Percentiles rank a stretch among this genome's conserved stretches.
Conservation (phyloP, 1,139 yeast genomes). For the Candida freyschussii region DNA sequence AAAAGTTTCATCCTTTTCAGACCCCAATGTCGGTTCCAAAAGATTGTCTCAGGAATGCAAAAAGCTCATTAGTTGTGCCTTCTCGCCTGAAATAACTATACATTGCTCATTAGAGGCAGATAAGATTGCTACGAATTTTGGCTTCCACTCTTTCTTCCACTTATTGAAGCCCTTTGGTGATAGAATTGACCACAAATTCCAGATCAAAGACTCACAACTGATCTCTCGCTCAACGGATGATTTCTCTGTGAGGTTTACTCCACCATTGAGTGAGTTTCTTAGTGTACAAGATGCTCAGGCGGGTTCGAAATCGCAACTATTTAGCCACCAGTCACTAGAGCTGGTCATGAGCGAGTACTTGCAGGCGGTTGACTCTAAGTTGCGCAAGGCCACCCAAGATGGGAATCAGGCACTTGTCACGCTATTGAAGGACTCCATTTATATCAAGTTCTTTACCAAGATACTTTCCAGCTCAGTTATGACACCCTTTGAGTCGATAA, state of each 20-base stretch:
- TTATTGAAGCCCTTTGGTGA: conserved; percentile 40
- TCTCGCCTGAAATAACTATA: conserved; percentile 55
- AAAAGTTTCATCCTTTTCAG: conserved; percentile 1
- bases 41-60: conserved; percentile 25
- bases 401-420: conserved; percentile 21
- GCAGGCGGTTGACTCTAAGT: conserved; percentile 31
- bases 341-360: conserved; percentile 29
- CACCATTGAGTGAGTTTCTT: conserved; percentile 37
- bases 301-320: conserved; percentile 23
- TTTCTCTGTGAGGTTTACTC: conserved; percentile 41
- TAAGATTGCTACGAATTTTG: conserved; percentile 37
- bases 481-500: conserved; percentile 82
- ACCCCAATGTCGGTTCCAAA: conserved; percentile 12
- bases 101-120: conserved; percentile 51
- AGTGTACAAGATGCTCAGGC: conserved; percentile 23
- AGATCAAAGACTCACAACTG: conserved; percentile 35
- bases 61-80: conserved; percentile 33
- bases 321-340: conserved; percentile 32
- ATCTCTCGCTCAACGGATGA: conserved; percentile 25
- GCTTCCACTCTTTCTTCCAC: conserved; percentile 32
- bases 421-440: conserved; percentile 42
- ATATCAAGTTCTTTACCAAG: conserved; percentile 54
- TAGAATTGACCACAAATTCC: conserved; percentile 33
- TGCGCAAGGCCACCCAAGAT: conserved; percentile 25
- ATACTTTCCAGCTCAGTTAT: conserved; percentile 57